Evolutionary conservation across 139 green algal species (phyloP), one percentile per base, ranked within the genome.

Genomic region (Gonium pectorale): DNA sequence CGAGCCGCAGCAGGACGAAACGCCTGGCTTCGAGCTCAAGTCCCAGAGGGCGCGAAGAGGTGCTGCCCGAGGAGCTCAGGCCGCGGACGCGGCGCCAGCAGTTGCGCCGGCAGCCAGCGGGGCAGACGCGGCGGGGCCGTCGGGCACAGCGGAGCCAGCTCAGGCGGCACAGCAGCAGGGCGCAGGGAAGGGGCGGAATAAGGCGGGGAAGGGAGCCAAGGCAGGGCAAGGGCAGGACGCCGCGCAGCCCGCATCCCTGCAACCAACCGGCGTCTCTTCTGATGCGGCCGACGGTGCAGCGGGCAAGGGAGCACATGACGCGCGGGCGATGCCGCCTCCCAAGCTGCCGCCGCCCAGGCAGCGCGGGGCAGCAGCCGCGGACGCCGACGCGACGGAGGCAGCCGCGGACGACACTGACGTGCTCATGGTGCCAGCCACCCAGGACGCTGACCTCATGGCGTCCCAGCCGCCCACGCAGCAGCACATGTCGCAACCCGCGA

Each of bases 11-110:
- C n/a, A 1, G 3, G 44, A n/a, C 3, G 77, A 59, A 2, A 72
- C 75, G 7, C 54, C 75, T 2, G 75, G 54, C 59, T 69, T 46
- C 21, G 75, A 72, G 56, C 52, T 71, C 21, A 71, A 71, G 56
- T 19, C 29, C n/a, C 15, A 4, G 6, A 51, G 33, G 24, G 37
- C 46, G 21, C 31, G 29, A 6, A 40, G 44, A 13, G 44, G 7
- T 24, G 41, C 26, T 7, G 13, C 22, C 9, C 44, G 26, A 17
- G 69, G 27, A 40, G 43, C 41, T 11, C 7, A 27, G 44, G n/a
- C n/a, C n/a, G n/a, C n/a, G n/a, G n/a, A n/a, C n/a, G n/a, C n/a
- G n/a, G n/a, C n/a, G n/a, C n/a, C n/a, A n/a, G n/a, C n/a, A n/a
- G n/a, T n/a, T n/a, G n/a, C n/a, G n/a, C n/a, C n/a, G n/a, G n/a